phyloP scores from a whole-genome alignment of 116 monocot genomes.

The Phalaenopsis hybrid region DNA sequence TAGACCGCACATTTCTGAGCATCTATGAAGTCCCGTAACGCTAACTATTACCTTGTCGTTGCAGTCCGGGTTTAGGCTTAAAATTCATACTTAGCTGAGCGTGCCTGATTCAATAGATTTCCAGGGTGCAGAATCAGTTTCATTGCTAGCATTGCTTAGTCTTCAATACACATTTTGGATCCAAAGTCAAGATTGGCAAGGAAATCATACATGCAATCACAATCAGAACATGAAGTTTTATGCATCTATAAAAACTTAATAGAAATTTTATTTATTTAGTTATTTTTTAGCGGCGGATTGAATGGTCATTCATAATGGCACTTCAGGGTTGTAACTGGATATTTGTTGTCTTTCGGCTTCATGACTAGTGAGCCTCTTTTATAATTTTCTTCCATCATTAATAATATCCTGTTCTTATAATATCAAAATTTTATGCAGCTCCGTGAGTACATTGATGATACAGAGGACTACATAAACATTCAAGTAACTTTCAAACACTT shows the following conservation, averaged over 20 bases:
- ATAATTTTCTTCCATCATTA: background rate
- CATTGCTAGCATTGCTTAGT: background rate
- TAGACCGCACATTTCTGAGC: background rate
- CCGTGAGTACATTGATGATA: slow-evolving; percentile 93
- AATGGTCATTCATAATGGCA: background rate
- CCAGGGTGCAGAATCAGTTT: background rate
- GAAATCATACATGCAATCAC: background rate
- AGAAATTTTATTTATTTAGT: background rate
- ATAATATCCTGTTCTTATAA: background rate
- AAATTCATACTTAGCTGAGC: background rate
- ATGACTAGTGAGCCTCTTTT: background rate
- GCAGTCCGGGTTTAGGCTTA: background rate
- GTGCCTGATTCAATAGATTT: too few species aligned
- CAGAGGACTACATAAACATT: slow-evolving; percentile 94
- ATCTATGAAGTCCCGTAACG: background rate
- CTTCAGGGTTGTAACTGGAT: background rate
- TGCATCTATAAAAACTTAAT: background rate
- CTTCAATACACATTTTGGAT: background rate
- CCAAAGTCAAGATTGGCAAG: background rate
- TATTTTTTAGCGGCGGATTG: background rate
- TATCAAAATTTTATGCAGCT: slow-evolving; percentile 30
- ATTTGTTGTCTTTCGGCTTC: background rate
- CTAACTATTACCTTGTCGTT: background rate
- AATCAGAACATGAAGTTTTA: background rate
- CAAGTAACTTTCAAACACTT: slow-evolving; percentile 36